Evolutionary conservation across 345 rosid species (phyloP).

Genomic region (Chamaenerion angustifolium): DNA sequence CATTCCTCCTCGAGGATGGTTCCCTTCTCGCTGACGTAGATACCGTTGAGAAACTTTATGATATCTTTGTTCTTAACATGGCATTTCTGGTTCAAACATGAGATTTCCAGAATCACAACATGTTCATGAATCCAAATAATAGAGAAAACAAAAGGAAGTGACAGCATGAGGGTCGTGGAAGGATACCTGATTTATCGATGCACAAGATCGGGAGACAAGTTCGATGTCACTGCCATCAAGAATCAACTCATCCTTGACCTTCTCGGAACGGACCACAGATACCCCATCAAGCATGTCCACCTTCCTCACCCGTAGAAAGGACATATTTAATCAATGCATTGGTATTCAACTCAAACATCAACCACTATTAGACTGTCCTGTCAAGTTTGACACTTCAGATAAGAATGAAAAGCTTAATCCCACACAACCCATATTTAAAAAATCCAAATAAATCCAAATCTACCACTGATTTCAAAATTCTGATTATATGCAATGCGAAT

Average conservation of each 20-base stretch:
- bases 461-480: too few relatives aligned
- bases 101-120: background rate
- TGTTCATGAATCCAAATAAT: too few relatives aligned
- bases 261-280: constrained; percentile 20
- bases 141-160: too few relatives aligned
- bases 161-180: background rate
- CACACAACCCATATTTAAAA: too few relatives aligned
- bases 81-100: constrained; percentile 31
- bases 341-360: too few relatives aligned
- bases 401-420: too few relatives aligned
- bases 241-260: constrained; percentile 27
- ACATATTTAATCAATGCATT: too few relatives aligned
- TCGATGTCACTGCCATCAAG: constrained; percentile 28
- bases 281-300: constrained; percentile 33
- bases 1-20: constrained; percentile 15
- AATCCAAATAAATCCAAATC: too few relatives aligned
- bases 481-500: too few relatives aligned
- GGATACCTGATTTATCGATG: constrained; percentile 14
- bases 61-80: constrained; percentile 60
- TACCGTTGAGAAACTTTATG: constrained; percentile 55
- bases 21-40: constrained; percentile 54
- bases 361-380: too few relatives aligned
- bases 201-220: constrained; percentile 29
- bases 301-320: constrained; percentile 20
- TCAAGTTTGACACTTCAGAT: too few relatives aligned